phyloP scores from a whole-genome alignment of 495 filamentous ascomycete genomes.

The Letharia columbiana region DNA sequence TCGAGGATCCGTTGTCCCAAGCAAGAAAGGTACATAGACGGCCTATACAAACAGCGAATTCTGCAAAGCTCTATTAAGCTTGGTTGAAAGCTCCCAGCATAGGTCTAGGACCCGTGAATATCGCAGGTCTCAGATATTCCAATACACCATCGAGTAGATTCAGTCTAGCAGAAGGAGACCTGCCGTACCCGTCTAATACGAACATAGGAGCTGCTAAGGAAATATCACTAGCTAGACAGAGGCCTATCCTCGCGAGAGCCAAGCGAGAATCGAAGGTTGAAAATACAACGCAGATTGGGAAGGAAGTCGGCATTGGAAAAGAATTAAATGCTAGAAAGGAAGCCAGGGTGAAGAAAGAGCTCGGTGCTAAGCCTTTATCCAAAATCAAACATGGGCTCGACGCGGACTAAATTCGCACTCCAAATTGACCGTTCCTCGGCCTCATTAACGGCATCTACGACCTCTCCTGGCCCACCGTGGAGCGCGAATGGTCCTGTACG shows the following conservation, averaged over 20 bases:
- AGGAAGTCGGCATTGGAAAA: conserved; percentile 22
- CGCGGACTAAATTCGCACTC: neutral
- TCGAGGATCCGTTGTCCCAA: neutral
- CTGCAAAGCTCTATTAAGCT: neutral
- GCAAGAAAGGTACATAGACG: neutral
- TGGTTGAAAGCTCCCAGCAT: conserved; percentile 7
- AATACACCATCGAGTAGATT: too few relatives aligned
- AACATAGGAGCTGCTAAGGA: neutral
- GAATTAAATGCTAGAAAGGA: conserved; percentile 19
- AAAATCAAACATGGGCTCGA: conserved; percentile 16
- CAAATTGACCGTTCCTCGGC: conserved; percentile 27
- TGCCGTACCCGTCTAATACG: too few relatives aligned
- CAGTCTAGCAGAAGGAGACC: too few relatives aligned
- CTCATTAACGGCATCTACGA: conserved; percentile 41
- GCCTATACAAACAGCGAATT: conserved; percentile 12
- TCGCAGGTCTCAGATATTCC: neutral
- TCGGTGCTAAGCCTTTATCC: neutral
- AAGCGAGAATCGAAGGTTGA: conserved; percentile 19
- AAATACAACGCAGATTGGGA: conserved; percentile 18
- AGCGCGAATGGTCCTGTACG: conserved; percentile 10
- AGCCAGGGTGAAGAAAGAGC: conserved; percentile 21
- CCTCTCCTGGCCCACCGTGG: conserved; percentile 25
- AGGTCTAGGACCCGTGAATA: conserved; percentile 5
- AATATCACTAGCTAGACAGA: neutral
- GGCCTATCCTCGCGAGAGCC: conserved; percentile 18